These are phyloP conservation scores for Cutaneotrichosporon cavernicola DNA, from an alignment of 1,284 basidiomycete genomes.

Conservation along the genomic window DNA sequence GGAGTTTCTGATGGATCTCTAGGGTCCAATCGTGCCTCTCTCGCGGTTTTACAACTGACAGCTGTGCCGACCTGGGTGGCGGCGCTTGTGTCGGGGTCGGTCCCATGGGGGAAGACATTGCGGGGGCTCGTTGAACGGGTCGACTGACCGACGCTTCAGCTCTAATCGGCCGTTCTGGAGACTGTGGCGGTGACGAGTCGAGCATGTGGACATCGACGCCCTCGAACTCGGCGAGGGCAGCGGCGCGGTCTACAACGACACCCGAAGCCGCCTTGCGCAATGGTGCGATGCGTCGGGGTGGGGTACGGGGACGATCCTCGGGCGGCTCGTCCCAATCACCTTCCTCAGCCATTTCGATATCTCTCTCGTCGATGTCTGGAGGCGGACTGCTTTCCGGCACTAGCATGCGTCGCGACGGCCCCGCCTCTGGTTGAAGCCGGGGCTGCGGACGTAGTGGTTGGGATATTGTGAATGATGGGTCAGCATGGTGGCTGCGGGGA, in stretches of 20 bases:
- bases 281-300: neutral
- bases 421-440: constrained; percentile 8
- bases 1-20: constrained; percentile 66
- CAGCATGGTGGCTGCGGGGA: constrained; percentile 7
- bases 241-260: constrained; percentile 1
- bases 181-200: constrained; percentile 34
- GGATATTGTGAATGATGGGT: neutral
- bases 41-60: constrained; percentile 28
- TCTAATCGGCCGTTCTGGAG: constrained; percentile 14
- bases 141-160: constrained; percentile 1
- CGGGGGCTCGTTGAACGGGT: neutral
- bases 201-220: constrained; percentile 31
- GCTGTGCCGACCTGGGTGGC: neutral
- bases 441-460: neutral
- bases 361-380: constrained; percentile 31
- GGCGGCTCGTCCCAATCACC: constrained; percentile 10
- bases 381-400: constrained; percentile 23
- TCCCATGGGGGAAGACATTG: neutral
- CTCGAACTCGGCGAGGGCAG: constrained; percentile 31
- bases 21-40: constrained; percentile 55
- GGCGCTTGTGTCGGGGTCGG: neutral
- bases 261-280: neutral
- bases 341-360: constrained; percentile 37
- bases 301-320: constrained; percentile 22
- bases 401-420: constrained; percentile 11